Percentiles rank a stretch among this genome's conserved stretches.
Evolutionary conservation across 2,329 filamentous ascomycete genomes (phyloP).

Genomic region (Lachnellula suecica): DNA sequence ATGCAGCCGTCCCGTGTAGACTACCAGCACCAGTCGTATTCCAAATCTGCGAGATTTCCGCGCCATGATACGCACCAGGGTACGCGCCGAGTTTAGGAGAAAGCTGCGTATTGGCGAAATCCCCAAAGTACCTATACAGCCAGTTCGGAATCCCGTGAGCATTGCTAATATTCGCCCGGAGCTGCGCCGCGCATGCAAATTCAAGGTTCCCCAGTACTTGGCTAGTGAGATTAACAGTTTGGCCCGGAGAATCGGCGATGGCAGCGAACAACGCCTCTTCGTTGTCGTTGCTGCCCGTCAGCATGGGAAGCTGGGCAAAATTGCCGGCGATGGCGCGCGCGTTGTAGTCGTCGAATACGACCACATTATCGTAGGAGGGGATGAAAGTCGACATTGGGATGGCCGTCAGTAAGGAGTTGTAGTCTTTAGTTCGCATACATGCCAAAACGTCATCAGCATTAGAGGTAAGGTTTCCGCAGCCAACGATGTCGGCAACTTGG

Average conservation of each 20-base stretch:
- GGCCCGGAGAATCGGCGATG: no score
- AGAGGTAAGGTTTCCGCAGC: slow-evolving; percentile 13
- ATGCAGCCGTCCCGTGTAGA: no score
- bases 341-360: slow-evolving; percentile 13
- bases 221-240: no score
- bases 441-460: slow-evolving; percentile 5
- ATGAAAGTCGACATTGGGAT: slow-evolving; percentile 13
- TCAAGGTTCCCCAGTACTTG: slow-evolving; percentile 18
- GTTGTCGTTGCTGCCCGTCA: slow-evolving; percentile 26
- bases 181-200: slow-evolving; percentile 32
- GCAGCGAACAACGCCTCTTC: slow-evolving; percentile 28
- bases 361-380: slow-evolving; percentile 13
- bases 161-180: slow-evolving; percentile 15
- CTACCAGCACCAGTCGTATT: no score
- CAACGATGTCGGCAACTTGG: slow-evolving; percentile 13
- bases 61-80: slow-evolving; percentile 31
- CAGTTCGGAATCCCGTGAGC: slow-evolving; percentile 27
- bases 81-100: slow-evolving; percentile 29
- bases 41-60: slow-evolving; percentile 32
- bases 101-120: slow-evolving; percentile 30
- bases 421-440: slow-evolving; percentile 14
- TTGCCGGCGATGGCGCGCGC: slow-evolving; percentile 8
- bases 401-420: slow-evolving; percentile 12
- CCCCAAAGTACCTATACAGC: slow-evolving; percentile 34
- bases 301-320: background rate